Evolutionary conservation across 805 yeast genomes (phyloP).

Genomic region (Suhomyces sp.): DNA sequence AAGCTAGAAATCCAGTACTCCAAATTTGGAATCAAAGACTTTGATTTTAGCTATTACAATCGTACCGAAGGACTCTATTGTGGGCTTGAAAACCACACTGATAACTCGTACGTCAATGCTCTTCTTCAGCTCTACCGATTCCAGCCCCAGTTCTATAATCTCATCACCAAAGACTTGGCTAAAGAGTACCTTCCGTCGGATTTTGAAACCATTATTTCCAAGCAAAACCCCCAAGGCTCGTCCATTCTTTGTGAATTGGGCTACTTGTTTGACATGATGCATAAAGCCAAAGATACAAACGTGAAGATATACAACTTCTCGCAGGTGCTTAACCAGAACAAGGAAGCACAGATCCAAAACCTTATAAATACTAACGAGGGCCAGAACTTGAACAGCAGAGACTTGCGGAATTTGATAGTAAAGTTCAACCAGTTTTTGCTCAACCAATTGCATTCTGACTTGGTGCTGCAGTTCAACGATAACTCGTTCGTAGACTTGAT

Average conservation of each 20-base stretch:
- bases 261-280: slow-evolving; percentile 86
- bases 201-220: slow-evolving; percentile 24
- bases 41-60: slow-evolving; percentile 85
- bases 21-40: slow-evolving; percentile 89
- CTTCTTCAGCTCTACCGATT: slow-evolving; percentile 77
- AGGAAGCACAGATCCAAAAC: slow-evolving; percentile 50
- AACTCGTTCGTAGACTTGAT: slow-evolving; percentile 30
- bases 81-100: slow-evolving; percentile 87
- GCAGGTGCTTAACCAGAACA: slow-evolving; percentile 30
- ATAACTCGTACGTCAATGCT: slow-evolving; percentile 70
- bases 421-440: slow-evolving; percentile 60
- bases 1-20: slow-evolving; percentile 77
- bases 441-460: slow-evolving; percentile 51
- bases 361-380: slow-evolving; percentile 52
- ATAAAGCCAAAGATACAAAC: slow-evolving; percentile 65
- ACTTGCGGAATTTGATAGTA: slow-evolving; percentile 45
- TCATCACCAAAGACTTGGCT: slow-evolving; percentile 54
- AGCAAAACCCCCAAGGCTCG: slow-evolving; percentile 38
- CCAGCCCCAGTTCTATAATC: slow-evolving; percentile 69
- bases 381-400: slow-evolving; percentile 40
- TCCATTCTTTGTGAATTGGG: slow-evolving; percentile 80
- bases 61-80: slow-evolving; percentile 54
- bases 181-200: slow-evolving; percentile 43
- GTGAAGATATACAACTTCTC: slow-evolving; percentile 82
- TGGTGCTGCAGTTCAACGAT: slow-evolving; percentile 26